phyloP scores from a whole-genome alignment of 2,329 filamentous ascomycete genomes.

The Alternaria rosae region DNA sequence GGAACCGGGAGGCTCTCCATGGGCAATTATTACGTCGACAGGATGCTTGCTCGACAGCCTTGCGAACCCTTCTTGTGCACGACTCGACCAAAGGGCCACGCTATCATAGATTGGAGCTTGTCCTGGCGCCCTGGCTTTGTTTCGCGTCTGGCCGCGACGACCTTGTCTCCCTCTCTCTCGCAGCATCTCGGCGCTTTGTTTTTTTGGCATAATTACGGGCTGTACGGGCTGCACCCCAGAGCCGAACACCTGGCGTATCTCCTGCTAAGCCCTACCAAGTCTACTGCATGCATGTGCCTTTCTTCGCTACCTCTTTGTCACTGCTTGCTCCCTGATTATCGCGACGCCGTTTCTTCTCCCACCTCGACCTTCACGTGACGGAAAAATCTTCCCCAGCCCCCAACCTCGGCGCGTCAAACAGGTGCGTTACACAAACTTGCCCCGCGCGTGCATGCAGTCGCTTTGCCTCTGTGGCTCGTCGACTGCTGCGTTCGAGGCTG shows the following conservation, averaged over 20 bases:
- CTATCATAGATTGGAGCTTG: slow-evolving; percentile 32
- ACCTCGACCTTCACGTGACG: slow-evolving; percentile 12
- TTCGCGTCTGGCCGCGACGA: slow-evolving; percentile 30
- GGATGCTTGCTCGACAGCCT: slow-evolving; percentile 4
- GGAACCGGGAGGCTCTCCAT: not conserved
- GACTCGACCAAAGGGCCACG: slow-evolving; percentile 26
- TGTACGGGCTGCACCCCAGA: slow-evolving; percentile 21
- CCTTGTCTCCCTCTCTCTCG: slow-evolving; percentile 13
- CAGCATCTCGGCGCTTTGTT: slow-evolving; percentile 8
- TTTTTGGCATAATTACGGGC: slow-evolving; percentile 7
- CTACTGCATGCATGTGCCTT: slow-evolving; percentile 15
- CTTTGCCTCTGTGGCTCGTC: slow-evolving; percentile 28
- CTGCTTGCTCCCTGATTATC: slow-evolving; percentile 3
- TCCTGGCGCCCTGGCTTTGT: slow-evolving; percentile 28
- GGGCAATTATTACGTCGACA: not conserved
- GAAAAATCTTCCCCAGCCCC: slow-evolving; percentile 11
- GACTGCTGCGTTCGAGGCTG: slow-evolving; percentile 13
- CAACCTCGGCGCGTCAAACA: slow-evolving; percentile 12
- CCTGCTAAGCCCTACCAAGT: slow-evolving; percentile 40
- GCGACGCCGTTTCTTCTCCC: slow-evolving; percentile 1
- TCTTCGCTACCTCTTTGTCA: slow-evolving; percentile 18
- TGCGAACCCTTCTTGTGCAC: slow-evolving; percentile 6
- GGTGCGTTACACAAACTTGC: slow-evolving; percentile 8
- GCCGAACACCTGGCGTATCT: slow-evolving; percentile 32
- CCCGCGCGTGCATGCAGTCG: slow-evolving; percentile 4